Evolutionary conservation across 345 rosid species (phyloP), one percentile per base, ranked within the genome.

Genomic region (Erodium maritimum): DNA sequence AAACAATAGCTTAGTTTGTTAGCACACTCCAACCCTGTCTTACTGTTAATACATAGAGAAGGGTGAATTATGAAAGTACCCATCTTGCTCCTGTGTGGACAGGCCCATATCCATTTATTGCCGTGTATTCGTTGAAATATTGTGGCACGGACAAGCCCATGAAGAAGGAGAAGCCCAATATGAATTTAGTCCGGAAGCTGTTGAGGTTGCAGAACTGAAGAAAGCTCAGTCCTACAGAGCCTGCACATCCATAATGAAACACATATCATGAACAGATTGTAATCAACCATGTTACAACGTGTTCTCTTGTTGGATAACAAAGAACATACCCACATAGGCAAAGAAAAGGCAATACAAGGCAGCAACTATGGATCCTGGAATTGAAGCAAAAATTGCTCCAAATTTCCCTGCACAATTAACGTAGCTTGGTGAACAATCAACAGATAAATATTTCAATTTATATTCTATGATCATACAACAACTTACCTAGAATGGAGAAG

Each of bases 121-220:
- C 94, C 50, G 89, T 85, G 71, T 86, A 86, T 73, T 89, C 97
- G 0, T 89, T 93, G 73, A 93, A 93, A 73, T 93, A 89, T 53
- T 89, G 96, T 14, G 96, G 91, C 65, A 93, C 73, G 0, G 99
- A 93, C 59, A 93, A 68, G 50, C 97, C 99, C 48, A 93, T 64
- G 81, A 93, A 93, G 69, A 93, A 54, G 9, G 99, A 83, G 79
- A 83, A 93, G 29, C 95, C 99, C 63, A 93, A 62, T 61, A 89
- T 73, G 75, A 93, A 80, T 71, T 76, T 77, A 0, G 75, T 72
- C 48, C 99, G 82, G 79, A 89, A 93, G 80, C 84, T 89, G 79
- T 83, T 83, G 62, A 93, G 88, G 75, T 93, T 83, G 80, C 96
- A 89, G 71, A 72, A 89, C 67, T 93, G 99, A 50, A 93, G 95